These are phyloP conservation scores for Lindgomyces ingoldianus DNA, from an alignment of 495 filamentous ascomycete genomes.

Conservation along the genomic window DNA sequence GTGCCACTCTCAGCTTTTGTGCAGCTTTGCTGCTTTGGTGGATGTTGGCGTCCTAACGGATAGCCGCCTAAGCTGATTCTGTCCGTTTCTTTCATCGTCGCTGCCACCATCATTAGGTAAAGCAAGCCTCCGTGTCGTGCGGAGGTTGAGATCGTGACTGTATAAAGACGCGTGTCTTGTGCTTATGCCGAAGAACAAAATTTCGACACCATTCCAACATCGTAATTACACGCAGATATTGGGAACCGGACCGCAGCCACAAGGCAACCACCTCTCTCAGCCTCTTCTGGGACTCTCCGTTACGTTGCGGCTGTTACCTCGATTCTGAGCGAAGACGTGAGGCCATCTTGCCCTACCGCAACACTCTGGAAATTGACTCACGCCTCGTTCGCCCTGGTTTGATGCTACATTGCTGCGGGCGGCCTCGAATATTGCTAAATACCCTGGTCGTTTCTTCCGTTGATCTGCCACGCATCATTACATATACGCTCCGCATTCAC, in stretches of 20 bases:
- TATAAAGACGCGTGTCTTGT: not conserved
- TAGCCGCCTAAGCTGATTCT: not conserved
- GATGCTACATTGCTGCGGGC: not conserved
- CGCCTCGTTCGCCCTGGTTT: not conserved
- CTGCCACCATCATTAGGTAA: not conserved
- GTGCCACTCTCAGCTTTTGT: constrained; percentile 3
- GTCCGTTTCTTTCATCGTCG: not conserved
- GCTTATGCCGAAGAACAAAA: not conserved
- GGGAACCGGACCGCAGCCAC: not conserved
- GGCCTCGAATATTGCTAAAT: not conserved
- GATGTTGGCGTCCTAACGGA: not conserved
- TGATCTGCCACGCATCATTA: not conserved
- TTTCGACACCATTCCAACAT: not conserved
- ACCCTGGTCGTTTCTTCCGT: not conserved
- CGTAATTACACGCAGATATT: too few species aligned
- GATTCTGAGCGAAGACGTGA: not conserved
- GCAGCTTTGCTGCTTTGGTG: not conserved
- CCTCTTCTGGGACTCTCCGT: not conserved
- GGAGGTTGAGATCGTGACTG: not conserved
- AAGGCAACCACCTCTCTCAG: not conserved
- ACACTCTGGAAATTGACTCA: not conserved
- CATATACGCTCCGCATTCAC: not conserved
- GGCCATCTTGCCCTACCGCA: not conserved
- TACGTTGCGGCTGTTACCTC: not conserved
- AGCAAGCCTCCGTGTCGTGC: not conserved